These are phyloP conservation scores for Phalaenopsis aphrodite DNA, from an alignment of 106 monocot genomes.

Conservation along the genomic window DNA sequence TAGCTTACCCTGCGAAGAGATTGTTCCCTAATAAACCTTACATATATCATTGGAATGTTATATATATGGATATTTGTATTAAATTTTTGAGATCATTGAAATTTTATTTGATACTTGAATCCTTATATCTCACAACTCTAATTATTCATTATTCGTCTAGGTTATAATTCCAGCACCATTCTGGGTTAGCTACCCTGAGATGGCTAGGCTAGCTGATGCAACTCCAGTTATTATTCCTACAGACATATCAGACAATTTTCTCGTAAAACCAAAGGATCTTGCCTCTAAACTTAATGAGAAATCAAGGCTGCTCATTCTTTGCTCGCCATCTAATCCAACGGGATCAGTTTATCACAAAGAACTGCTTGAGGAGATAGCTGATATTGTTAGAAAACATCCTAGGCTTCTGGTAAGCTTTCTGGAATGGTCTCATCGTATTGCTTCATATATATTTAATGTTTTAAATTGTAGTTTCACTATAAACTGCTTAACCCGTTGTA, in stretches of 20 bases:
- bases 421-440: neutral
- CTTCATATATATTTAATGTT: neutral
- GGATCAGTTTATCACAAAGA: constrained; percentile 89
- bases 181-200: constrained; percentile 98
- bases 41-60: neutral
- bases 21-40: neutral
- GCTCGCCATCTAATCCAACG: constrained; percentile 95
- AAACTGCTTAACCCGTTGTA: neutral
- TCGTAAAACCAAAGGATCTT: constrained; percentile 59
- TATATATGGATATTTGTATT: neutral
- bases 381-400: constrained; percentile 82
- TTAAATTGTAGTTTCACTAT: neutral
- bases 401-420: constrained; percentile 64
- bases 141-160: constrained; percentile 27
- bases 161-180: constrained; percentile 92
- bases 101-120: neutral
- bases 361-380: constrained; percentile 84
- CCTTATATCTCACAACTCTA: neutral
- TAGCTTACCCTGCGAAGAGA: neutral
- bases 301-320: constrained; percentile 83
- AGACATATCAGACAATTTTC: constrained; percentile 74
- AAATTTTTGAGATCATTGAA: neutral
- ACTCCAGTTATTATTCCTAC: constrained; percentile 76
- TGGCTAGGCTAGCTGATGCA: constrained; percentile 90
- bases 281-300: constrained; percentile 67